These are phyloP conservation scores for Aspergillus haitiensis DNA, from an alignment of 495 filamentous ascomycete genomes.

Conservation along the genomic window DNA sequence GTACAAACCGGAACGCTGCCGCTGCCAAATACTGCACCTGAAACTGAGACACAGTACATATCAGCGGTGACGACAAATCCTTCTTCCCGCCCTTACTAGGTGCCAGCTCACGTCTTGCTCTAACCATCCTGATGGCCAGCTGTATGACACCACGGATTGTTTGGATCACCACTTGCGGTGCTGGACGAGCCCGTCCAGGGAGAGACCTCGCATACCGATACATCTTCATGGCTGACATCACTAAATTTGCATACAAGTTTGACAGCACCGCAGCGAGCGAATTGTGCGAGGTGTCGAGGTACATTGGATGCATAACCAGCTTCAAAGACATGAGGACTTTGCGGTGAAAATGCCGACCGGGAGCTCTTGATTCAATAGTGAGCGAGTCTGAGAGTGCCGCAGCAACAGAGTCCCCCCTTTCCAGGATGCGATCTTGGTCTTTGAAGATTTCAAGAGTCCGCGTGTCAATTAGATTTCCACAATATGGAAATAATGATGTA, in stretches of 20 bases:
- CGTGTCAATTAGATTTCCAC: constrained; percentile 74
- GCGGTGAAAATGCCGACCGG: constrained; percentile 73
- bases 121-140: constrained; percentile 64
- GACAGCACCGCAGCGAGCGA: constrained; percentile 61
- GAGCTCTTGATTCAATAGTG: constrained; percentile 70
- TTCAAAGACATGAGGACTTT: constrained; percentile 81
- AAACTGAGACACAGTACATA: constrained; percentile 59
- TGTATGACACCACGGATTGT: constrained; percentile 66
- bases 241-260: constrained; percentile 73
- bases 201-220: constrained; percentile 75
- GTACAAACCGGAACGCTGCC: constrained; percentile 63
- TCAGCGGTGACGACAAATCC: constrained; percentile 24
- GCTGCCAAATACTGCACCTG: constrained; percentile 71
- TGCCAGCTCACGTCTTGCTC: constrained; percentile 52
- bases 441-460: constrained; percentile 72
- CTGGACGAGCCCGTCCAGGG: constrained; percentile 52
- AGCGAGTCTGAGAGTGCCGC: constrained; percentile 57
- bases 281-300: constrained; percentile 83
- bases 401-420: constrained; percentile 43
- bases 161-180: constrained; percentile 55
- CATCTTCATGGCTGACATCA: constrained; percentile 78
- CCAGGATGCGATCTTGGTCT: constrained; percentile 52
- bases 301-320: constrained; percentile 84
- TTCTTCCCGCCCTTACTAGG: neutral
- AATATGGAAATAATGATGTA: constrained; percentile 74